These are phyloP conservation scores for Phytophthora fragariaefolia DNA, from an alignment of 352 stramenopile species.

Conservation along the genomic window DNA sequence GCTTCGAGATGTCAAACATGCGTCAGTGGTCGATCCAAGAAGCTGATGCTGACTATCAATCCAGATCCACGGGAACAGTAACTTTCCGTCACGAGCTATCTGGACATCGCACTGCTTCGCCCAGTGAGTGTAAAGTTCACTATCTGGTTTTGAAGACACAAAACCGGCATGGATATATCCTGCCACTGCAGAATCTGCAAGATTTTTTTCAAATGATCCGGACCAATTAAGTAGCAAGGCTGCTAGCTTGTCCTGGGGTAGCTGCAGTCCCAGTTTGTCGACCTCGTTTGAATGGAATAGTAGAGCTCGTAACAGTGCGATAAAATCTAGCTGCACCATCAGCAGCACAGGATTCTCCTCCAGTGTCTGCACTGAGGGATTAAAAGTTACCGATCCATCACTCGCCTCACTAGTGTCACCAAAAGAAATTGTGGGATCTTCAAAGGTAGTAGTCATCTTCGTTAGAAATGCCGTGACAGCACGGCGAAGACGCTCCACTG, in stretches of 20 bases:
- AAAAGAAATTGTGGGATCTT: slow-evolving; percentile 3
- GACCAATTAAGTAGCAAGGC: slow-evolving; percentile 49
- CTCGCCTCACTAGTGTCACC: slow-evolving; percentile 16
- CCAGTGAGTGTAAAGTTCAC: slow-evolving; percentile 43
- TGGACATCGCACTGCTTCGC: slow-evolving; percentile 56
- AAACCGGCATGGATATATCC: slow-evolving; percentile 41
- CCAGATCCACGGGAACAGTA: slow-evolving; percentile 56
- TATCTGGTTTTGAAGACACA: slow-evolving; percentile 22
- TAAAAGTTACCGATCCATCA: slow-evolving; percentile 16
- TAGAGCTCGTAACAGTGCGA: slow-evolving; percentile 41
- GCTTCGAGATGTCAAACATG: slow-evolving; percentile 23
- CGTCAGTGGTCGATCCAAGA: slow-evolving; percentile 10
- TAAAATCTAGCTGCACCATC: slow-evolving; percentile 79
- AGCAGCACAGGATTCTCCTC: slow-evolving; percentile 42
- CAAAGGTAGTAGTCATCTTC: slow-evolving; percentile 35
- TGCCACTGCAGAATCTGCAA: slow-evolving; percentile 38
- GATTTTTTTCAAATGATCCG: slow-evolving; percentile 41
- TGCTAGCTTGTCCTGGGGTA: slow-evolving; percentile 35
- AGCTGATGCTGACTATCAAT: slow-evolving; percentile 42
- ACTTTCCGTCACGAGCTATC: slow-evolving; percentile 29
- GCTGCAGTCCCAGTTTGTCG: slow-evolving; percentile 15
- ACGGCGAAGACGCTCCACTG: slow-evolving; percentile 24
- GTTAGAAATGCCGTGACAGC: slow-evolving; percentile 31
- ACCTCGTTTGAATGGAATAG: slow-evolving; percentile 24
- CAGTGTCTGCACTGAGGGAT: not conserved